Evolutionary conservation across 2,329 filamentous ascomycete species (phyloP).

Genomic region (Xylaria multiplex): DNA sequence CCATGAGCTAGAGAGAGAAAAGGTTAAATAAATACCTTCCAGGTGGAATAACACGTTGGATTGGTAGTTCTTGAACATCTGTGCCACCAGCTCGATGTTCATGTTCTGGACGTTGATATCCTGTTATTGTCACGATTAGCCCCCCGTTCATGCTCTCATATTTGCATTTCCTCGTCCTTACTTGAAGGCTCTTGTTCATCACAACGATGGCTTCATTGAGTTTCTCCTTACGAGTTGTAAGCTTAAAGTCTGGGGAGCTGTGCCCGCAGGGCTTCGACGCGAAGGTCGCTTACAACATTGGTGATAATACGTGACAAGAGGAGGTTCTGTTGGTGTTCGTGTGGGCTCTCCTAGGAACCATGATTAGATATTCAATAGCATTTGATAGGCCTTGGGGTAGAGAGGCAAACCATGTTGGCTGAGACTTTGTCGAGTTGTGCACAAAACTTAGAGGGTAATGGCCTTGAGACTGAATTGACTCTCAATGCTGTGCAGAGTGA

Average conservation of each 20-base stretch:
- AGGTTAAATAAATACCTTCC: slow-evolving; percentile 72
- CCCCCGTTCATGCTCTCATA: neutral
- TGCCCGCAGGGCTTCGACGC: slow-evolving; percentile 29
- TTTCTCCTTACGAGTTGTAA: slow-evolving; percentile 75
- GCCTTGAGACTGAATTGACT: neutral
- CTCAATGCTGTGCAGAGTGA: neutral
- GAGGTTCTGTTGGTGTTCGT: slow-evolving; percentile 96
- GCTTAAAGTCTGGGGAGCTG: neutral
- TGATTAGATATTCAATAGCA: slow-evolving; percentile 27
- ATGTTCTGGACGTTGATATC: slow-evolving; percentile 99
- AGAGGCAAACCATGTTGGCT: slow-evolving; percentile 41
- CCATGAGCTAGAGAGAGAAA: neutral
- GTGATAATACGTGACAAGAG: slow-evolving; percentile 95
- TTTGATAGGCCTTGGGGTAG: neutral
- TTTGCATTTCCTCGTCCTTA: slow-evolving; percentile 49
- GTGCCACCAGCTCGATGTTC: slow-evolving; percentile 96
- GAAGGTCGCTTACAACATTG: slow-evolving; percentile 79
- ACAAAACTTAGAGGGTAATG: neutral
- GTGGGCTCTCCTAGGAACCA: slow-evolving; percentile 81
- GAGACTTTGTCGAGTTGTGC: neutral
- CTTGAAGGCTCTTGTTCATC: slow-evolving; percentile 91
- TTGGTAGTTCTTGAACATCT: slow-evolving; percentile 99
- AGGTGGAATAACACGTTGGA: slow-evolving; percentile 97
- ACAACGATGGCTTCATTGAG: slow-evolving; percentile 93
- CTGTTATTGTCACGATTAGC: slow-evolving; percentile 55